Conservation (phyloP, 2,329 filamentous ascomycete genomes). For the Phaeosphaeria sp. region DNA sequence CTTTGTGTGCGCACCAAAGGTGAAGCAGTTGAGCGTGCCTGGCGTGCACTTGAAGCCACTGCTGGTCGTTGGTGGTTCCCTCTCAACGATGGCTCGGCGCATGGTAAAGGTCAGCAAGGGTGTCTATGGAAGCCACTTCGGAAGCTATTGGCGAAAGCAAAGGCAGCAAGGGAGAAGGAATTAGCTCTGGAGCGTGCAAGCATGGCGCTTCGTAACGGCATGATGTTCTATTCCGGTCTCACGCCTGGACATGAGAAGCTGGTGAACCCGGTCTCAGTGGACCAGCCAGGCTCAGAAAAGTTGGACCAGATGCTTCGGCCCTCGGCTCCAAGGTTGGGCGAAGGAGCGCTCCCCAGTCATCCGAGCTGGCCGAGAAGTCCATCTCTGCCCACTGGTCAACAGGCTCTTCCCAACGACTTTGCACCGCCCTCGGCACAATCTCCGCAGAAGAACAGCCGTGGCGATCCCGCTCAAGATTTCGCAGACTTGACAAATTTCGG, state of each 20-base stretch:
- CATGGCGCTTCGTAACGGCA: constrained; percentile 30
- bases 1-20: constrained; percentile 64
- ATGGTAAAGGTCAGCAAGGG: constrained; percentile 48
- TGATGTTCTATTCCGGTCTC: constrained; percentile 20
- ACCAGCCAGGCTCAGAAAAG: constrained; percentile 30
- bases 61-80: constrained; percentile 52
- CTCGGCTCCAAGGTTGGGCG: constrained; percentile 34
- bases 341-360: constrained; percentile 21
- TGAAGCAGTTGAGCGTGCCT: constrained; percentile 65
- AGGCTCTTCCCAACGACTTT: constrained; percentile 1
- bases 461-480: constrained; percentile 22
- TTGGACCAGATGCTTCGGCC: constrained; percentile 41
- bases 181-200: constrained; percentile 48
- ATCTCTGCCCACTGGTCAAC: not conserved
- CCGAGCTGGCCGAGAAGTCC: constrained; percentile 32
- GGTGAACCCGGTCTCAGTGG: constrained; percentile 7
- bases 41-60: constrained; percentile 62
- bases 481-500: constrained; percentile 27
- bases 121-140: constrained; percentile 69
- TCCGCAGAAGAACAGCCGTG: not conserved
- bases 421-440: constrained; percentile 1
- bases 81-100: constrained; percentile 26
- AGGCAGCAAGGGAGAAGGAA: constrained; percentile 60
- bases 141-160: constrained; percentile 66
- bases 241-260: constrained; percentile 17